A percentile compares a stretch with the other conserved stretches of the same genome.
Evolutionary conservation across 768 basidiomycete genomes (phyloP).

Genomic region (Cystofilobasidium macerans): DNA sequence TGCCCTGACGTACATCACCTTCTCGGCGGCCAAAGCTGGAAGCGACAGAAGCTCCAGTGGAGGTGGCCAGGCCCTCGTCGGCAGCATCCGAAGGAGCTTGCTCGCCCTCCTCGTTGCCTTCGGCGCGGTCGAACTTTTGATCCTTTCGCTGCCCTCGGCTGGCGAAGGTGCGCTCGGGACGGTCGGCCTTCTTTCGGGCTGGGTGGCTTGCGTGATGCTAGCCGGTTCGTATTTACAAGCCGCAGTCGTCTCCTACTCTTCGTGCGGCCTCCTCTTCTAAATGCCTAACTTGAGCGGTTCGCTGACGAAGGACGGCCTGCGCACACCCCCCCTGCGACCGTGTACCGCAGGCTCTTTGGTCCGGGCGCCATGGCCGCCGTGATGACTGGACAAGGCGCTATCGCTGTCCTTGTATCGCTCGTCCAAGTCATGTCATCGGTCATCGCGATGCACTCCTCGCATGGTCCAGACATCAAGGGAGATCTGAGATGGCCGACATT

Average conservation of each 20-base stretch:
- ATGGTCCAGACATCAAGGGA: not conserved
- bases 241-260: constrained; percentile 8
- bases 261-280: constrained; percentile 4
- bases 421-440: constrained; percentile 1
- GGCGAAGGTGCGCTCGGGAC: not conserved
- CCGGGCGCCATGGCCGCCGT: constrained; percentile 11
- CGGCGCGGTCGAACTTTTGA: not conserved
- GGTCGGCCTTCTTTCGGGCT: not conserved
- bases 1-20: constrained; percentile 20
- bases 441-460: not conserved
- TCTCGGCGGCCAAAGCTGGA: not conserved
- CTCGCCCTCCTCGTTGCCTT: not conserved
- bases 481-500: not conserved
- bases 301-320: too few species aligned
- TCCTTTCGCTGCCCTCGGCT: not conserved
- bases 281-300: not conserved
- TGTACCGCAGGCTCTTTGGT: constrained; percentile 1
- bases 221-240: constrained; percentile 9
- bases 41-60: not conserved
- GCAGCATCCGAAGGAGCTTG: not conserved
- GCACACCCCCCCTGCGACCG: too few species aligned
- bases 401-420: constrained; percentile 3
- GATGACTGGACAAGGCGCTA: constrained; percentile 6
- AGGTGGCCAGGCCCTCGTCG: not conserved
- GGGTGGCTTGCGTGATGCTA: constrained; percentile 8